Evolutionary conservation across 257 asterid genomes (phyloP), one percentile per base, ranked within the genome.

Genomic region (Solanum corneliomulleri): DNA sequence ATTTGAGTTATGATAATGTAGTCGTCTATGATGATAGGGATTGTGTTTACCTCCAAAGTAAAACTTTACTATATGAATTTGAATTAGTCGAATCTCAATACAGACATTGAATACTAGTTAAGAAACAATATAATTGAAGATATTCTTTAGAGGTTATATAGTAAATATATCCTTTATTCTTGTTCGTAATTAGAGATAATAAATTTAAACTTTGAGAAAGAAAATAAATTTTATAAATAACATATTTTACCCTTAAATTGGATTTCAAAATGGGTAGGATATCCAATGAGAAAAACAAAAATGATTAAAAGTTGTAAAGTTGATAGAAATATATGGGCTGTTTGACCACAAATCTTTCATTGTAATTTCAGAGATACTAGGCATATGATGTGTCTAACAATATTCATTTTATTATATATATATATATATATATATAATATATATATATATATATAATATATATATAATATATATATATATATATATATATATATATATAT

Each of bases 281-380:
- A 11, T 74, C 2, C 0, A 1, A 11, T 39, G 81, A 72, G 18
- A 72, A 20, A 72, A 10, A 71, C 3, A 33, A 33, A 33, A 66
- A 66, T 13, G 12, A 25, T 14, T 35, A 3, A 5, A 74, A 74
- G 31, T 3, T 12, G 25, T 41, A 33, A 41, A 42, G 12, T 41
- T 5, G 14, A 25, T 78, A 47, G 37, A 47, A 27, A 80, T 47
- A 2, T 47, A 10, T 80, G 44, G 85, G 68, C 5, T 29, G 11
- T 45, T 47, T 80, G 68, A 29, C 42, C 66, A 9, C 13, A 47
- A 45, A 80, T 80, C 42, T 29, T 45, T 80, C 85, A 27, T 80
- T 49, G 85, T 49, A 52, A 80, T 47, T 45, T 80, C 44, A 80
- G 85, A 80, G 69, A 29, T 80, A 47, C 85, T 80, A 80, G 8